phyloP scores from a whole-genome alignment of 78 protist genomes.

The Monosiga brevicollis region DNA sequence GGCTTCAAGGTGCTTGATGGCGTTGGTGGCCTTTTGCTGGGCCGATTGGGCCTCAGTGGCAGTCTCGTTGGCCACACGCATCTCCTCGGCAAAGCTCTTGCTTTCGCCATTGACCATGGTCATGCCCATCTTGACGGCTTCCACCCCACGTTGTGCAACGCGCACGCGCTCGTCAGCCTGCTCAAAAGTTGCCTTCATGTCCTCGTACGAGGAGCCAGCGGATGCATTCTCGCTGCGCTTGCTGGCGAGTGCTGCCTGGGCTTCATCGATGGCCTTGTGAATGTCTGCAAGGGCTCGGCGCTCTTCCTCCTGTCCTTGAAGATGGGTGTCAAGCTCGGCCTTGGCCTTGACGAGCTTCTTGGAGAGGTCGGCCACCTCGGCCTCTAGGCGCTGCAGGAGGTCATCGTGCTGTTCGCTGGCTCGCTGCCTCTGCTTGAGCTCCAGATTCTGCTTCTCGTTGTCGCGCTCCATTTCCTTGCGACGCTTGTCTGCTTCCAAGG shows the following conservation, averaged over 20 bases:
- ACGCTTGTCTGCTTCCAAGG: not conserved
- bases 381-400: not conserved
- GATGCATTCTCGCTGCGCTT: not conserved
- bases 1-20: constrained; percentile 25
- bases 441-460: not conserved
- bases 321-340: constrained; percentile 9
- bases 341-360: constrained; percentile 41
- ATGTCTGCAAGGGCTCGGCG: not conserved
- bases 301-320: constrained; percentile 36
- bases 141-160: not conserved
- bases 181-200: not conserved
- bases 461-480: not conserved
- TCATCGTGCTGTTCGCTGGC: not conserved
- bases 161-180: not conserved
- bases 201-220: not conserved
- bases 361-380: constrained; percentile 26
- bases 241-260: not conserved
- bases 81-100: not conserved
- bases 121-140: not conserved
- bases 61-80: constrained; percentile 34
- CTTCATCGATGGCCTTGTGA: not conserved
- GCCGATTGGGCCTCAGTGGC: constrained; percentile 27
- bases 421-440: not conserved
- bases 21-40: constrained; percentile 30
- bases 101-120: not conserved